These are phyloP conservation scores for Malus hybrid DNA, from an alignment of 331 rosid species.

Conservation along the genomic window DNA sequence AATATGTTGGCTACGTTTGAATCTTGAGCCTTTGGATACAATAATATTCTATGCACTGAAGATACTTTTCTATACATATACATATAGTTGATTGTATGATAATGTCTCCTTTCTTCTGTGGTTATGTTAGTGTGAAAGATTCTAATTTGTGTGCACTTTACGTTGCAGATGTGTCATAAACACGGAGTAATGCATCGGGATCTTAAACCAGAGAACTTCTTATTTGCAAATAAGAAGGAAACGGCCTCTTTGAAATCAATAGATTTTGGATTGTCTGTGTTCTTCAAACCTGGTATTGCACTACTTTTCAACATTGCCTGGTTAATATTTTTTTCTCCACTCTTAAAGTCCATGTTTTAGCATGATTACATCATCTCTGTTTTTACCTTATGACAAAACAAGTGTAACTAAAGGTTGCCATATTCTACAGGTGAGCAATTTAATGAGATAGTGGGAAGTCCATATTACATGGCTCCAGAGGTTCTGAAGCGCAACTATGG, in stretches of 20 bases:
- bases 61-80: neutral
- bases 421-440: constrained; percentile 38
- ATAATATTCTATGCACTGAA: neutral
- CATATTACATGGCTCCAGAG: constrained; percentile 61
- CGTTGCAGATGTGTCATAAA: constrained; percentile 43
- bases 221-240: constrained; percentile 52
- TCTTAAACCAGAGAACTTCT: constrained; percentile 57
- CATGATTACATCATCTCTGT: neutral
- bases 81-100: neutral
- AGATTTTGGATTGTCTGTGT: constrained; percentile 53
- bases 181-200: constrained; percentile 61
- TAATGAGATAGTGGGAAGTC: constrained; percentile 60
- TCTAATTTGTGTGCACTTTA: constrained; percentile 2
- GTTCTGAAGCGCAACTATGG: constrained; percentile 52
- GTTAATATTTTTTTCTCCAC: neutral
- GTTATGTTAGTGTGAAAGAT: neutral
- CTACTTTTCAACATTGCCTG: neutral
- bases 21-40: neutral
- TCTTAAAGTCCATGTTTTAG: neutral
- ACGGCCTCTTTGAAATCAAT: constrained; percentile 47
- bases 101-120: neutral
- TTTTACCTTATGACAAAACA: neutral
- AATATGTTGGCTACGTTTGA: neutral
- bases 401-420: constrained; percentile 1
- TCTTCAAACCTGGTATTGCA: constrained; percentile 47